Conservation (phyloP, 1,284 basidiomycete species). For the Pisolithus thermaeus region DNA sequence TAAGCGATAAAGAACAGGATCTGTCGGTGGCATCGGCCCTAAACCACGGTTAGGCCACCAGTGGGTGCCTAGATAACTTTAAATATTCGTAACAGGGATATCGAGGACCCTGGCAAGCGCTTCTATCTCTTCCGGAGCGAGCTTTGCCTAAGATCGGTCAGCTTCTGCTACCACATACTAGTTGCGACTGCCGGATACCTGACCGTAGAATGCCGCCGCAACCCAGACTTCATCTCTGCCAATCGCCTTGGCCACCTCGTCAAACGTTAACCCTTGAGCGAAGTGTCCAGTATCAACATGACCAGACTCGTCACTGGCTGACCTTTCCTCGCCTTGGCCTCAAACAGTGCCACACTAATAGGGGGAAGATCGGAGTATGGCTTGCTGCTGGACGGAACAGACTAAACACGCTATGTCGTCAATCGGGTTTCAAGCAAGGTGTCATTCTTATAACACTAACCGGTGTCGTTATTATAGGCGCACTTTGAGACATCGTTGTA, state of each 20-base stretch:
- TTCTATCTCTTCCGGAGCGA: slow-evolving; percentile 53
- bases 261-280: slow-evolving; percentile 61
- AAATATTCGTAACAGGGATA: slow-evolving; percentile 35
- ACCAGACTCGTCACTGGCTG: background rate
- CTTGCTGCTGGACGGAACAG: slow-evolving; percentile 38
- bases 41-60: slow-evolving; percentile 69
- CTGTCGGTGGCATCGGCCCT: slow-evolving; percentile 63
- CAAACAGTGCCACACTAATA: slow-evolving; percentile 47
- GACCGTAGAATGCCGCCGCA: slow-evolving; percentile 83
- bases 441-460: slow-evolving; percentile 24
- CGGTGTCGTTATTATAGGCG: too few relatives aligned
- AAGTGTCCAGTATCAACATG: slow-evolving; percentile 5
- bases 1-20: slow-evolving; percentile 81
- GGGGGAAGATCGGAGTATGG: slow-evolving; percentile 52
- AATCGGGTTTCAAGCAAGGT: background rate
- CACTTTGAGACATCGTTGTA: slow-evolving; percentile 31
- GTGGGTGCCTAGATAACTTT: slow-evolving; percentile 51
- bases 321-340: slow-evolving; percentile 69
- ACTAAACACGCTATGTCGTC: slow-evolving; percentile 17
- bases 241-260: slow-evolving; percentile 61
- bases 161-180: background rate
- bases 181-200: slow-evolving; percentile 38
- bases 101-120: slow-evolving; percentile 50
- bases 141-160: slow-evolving; percentile 52
- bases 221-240: slow-evolving; percentile 84